Base-by-base conservation (phyloP, 805 yeast species). In the Cyberlindnera petersonii region DNA sequence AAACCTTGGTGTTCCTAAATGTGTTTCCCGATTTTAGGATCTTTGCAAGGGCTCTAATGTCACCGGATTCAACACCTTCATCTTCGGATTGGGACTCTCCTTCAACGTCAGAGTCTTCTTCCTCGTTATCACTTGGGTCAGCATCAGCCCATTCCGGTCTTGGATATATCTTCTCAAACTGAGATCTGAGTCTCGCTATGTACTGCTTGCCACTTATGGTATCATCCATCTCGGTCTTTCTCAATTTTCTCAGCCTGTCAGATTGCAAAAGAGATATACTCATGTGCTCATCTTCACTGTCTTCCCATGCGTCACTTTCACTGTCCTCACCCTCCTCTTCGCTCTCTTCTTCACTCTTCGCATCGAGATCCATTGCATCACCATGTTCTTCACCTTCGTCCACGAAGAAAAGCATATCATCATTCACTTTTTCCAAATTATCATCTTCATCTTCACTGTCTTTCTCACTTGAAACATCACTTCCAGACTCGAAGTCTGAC, bases 241-340 rank as follows among this genome's bases (percentile, higher is more conserved):
- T 76, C 50, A 93, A 69, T 63, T 91, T 93, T 48, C 75, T 79
- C 23, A 82, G 61, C 49, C 74, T 77, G 47, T 82, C 81, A 1
- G 80, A 65, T 2, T 73, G 59, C 13, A 68, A 56, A 22, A 93
- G 61, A 2, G 93, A 75, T 6, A 91, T 70, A 16, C 66, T 64
- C 19, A 85, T 49, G 31, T 69, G 69, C 46, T 89, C 98, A 59
- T 93, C 98, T 54, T 89, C 98, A 42, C 94, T 82, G 63, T 93
- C 98, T 13, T 60, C 60, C 98, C 98, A 93, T 3, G 81, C 87
- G 39, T 69, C 64, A 33, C 56, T 56, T 4, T 55, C 63, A 28
- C 62, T 69, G 17, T 53, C 62, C 9, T 43, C 63, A 19, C 55
- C 65, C 11, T 43, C 66, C 11, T 43, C 58, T 5, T 60, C 61